Conservation (phyloP, 371 early-diverging fungal species). For the Basidiobolus heterosporus region DNA sequence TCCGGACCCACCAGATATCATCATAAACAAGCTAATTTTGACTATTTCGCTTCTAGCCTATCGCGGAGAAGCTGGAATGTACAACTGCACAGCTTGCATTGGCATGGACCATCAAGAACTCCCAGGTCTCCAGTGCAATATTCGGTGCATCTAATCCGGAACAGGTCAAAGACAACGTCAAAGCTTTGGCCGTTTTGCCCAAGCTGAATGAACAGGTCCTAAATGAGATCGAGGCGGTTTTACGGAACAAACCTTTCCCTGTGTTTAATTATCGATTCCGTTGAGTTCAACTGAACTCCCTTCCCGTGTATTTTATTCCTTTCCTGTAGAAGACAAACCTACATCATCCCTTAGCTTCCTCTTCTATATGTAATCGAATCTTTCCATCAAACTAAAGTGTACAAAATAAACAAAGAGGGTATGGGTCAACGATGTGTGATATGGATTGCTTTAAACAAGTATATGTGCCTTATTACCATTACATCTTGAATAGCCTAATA, state of each 20-base stretch:
- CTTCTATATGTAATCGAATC: no score
- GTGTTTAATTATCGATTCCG: constrained; percentile 33
- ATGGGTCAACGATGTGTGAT: no score
- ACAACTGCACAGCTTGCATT: constrained; percentile 62
- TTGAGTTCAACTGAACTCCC: no score
- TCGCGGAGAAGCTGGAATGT: constrained; percentile 44
- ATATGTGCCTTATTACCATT: no score
- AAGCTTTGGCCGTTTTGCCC: constrained; percentile 32
- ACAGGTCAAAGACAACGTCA: constrained; percentile 61
- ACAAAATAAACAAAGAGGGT: no score
- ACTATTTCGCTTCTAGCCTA: constrained; percentile 14
- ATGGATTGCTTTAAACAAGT: no score
- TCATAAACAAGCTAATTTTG: background rate
- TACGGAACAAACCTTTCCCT: constrained; percentile 52
- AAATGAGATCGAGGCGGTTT: constrained; percentile 37
- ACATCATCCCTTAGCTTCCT: no score
- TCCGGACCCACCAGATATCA: background rate
- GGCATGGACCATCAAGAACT: constrained; percentile 64
- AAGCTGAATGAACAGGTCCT: constrained; percentile 51
- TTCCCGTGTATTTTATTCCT: no score
- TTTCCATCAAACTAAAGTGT: no score
- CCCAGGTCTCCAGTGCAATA: constrained; percentile 14
- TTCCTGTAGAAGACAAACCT: no score
- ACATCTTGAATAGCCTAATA: no score
- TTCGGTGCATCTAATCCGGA: constrained; percentile 40